phyloP scores from a whole-genome alignment of 306 rosid genomes.

The Carpinus fangiana region DNA sequence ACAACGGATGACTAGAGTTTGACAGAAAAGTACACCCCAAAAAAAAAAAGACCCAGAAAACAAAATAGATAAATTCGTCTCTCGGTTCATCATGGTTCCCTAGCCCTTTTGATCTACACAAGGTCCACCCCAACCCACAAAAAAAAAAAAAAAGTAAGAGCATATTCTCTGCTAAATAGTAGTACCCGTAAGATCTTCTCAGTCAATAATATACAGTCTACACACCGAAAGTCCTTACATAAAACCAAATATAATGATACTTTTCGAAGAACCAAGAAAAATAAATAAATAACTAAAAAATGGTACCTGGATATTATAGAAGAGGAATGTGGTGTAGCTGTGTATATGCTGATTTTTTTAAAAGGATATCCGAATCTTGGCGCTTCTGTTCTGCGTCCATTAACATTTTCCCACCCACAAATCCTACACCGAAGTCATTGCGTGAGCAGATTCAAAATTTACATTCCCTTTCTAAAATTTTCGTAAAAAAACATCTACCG shows the following conservation, averaged over 20 bases:
- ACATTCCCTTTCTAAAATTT: too few relatives aligned
- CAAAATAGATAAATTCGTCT: neutral
- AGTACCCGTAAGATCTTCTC: neutral
- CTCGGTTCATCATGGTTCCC: neutral
- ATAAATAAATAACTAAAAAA: neutral
- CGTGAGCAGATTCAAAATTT: too few relatives aligned
- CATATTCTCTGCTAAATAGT: neutral
- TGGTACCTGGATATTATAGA: neutral
- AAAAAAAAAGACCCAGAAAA: neutral
- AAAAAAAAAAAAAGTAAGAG: too few relatives aligned
- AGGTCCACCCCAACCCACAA: too few relatives aligned
- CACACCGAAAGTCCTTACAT: neutral
- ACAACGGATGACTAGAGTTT: slow-evolving; percentile 2
- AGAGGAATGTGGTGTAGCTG: neutral
- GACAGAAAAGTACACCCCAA: neutral
- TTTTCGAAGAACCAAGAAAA: neutral
- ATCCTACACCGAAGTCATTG: too few relatives aligned
- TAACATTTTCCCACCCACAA: too few relatives aligned
- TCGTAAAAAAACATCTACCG: too few relatives aligned
- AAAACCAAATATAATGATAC: neutral
- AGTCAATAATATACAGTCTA: neutral
- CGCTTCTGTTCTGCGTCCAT: neutral
- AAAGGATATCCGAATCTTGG: neutral
- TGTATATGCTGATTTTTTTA: neutral
- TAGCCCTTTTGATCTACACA: too few relatives aligned